These are phyloP conservation scores for Lipomyces sp. DNA, from an alignment of 805 yeast species.

Conservation along the genomic window DNA sequence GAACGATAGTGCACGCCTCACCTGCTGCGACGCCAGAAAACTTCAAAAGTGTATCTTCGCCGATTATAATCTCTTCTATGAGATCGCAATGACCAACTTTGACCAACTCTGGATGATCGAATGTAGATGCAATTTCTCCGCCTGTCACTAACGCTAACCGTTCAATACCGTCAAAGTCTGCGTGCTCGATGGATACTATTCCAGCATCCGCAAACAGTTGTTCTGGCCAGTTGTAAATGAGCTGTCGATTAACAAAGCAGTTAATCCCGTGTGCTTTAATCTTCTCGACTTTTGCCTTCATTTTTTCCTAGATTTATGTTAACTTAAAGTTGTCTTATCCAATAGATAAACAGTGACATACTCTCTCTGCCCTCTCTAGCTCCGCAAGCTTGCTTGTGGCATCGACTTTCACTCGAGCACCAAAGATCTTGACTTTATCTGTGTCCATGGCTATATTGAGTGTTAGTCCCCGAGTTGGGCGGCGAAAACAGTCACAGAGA, in stretches of 20 bases:
- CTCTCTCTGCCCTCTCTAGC: slow-evolving; percentile 87
- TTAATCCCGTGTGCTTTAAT: slow-evolving; percentile 85
- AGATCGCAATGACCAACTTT: slow-evolving; percentile 84
- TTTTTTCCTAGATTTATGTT: slow-evolving; percentile 58
- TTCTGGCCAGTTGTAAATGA: slow-evolving; percentile 98
- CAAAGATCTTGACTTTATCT: slow-evolving; percentile 95
- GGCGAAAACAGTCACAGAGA: neutral
- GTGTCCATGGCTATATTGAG: slow-evolving; percentile 67
- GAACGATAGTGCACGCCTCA: slow-evolving; percentile 92
- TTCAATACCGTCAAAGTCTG: slow-evolving; percentile 97
- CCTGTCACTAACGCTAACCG: slow-evolving; percentile 96
- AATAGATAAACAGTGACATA: neutral
- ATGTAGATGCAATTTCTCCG: slow-evolving; percentile 96
- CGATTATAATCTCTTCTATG: slow-evolving; percentile 90
- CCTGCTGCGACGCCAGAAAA: slow-evolving; percentile 96
- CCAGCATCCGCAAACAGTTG: slow-evolving; percentile 86
- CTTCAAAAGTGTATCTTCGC: slow-evolving; percentile 87
- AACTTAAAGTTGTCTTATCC: neutral
- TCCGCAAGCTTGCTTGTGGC: slow-evolving; percentile 93
- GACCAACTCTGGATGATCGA: slow-evolving; percentile 87
- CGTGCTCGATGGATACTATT: slow-evolving; percentile 94
- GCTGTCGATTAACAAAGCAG: slow-evolving; percentile 92
- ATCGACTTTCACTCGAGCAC: slow-evolving; percentile 96
- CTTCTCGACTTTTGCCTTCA: slow-evolving; percentile 86
- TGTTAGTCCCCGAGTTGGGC: too few species aligned